Percentiles rank a stretch among this genome's conserved stretches.
These are phyloP conservation scores for Saposhnikovia divaricata DNA, from an alignment of 129 eudicot species.

Conservation along the genomic window DNA sequence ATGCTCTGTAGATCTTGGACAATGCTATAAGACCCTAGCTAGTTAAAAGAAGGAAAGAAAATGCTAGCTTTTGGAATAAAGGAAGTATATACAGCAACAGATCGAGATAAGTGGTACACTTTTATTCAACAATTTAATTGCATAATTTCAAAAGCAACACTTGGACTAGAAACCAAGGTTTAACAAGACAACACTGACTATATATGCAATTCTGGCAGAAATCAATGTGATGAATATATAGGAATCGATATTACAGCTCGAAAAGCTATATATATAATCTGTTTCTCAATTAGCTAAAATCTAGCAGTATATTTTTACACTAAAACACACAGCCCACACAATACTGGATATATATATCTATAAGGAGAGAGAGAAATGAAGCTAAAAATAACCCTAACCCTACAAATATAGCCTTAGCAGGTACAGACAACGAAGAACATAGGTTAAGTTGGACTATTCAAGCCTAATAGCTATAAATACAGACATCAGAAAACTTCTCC, in stretches of 20 bases:
- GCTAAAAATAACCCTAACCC: constrained; percentile 1
- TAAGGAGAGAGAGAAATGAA: neutral
- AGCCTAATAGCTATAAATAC: neutral
- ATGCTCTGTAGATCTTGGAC: too few species aligned
- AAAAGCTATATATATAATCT: too few species aligned
- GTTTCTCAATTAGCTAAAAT: neutral
- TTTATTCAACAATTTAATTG: neutral
- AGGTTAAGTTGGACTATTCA: neutral
- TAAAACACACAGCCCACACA: neutral
- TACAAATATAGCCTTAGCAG: neutral
- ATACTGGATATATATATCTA: neutral
- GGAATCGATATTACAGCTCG: too few species aligned
- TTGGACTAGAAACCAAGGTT: neutral
- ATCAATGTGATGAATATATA: too few species aligned
- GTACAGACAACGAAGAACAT: neutral
- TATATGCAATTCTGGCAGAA: neutral
- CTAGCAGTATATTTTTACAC: neutral
- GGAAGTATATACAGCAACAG: neutral
- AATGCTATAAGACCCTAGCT: neutral
- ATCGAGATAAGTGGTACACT: neutral
- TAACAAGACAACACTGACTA: neutral
- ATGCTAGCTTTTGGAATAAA: too few species aligned
- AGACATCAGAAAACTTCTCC: neutral
- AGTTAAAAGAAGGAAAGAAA: too few species aligned
- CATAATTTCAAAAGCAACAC: neutral